phyloP scores from a whole-genome alignment of 2,329 filamentous ascomycete genomes.

The Paecilomyces variotii region DNA sequence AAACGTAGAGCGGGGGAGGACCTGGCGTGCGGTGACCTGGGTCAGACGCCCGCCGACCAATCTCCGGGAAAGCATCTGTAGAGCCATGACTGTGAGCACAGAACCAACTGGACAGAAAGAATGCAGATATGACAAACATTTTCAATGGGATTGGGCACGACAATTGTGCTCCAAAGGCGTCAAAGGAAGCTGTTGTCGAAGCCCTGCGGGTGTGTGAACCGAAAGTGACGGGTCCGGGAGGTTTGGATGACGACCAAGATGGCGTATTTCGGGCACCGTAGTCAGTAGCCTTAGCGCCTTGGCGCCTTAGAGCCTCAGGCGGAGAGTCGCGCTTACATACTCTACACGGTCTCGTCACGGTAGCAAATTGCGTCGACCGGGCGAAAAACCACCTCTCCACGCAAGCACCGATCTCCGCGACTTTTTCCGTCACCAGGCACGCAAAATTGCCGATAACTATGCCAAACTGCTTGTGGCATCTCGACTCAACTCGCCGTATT shows the following conservation, averaged over 20 bases:
- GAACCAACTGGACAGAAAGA: neutral
- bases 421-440: constrained; percentile 30
- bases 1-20: constrained; percentile 34
- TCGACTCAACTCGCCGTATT: constrained; percentile 24
- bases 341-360: constrained; percentile 18
- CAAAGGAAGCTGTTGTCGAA: neutral
- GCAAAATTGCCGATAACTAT: constrained; percentile 36
- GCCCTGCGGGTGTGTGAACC: neutral
- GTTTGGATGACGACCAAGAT: neutral
- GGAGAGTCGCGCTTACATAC: constrained; percentile 25
- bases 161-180: neutral
- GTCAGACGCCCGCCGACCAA: constrained; percentile 36
- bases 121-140: neutral
- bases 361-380: constrained; percentile 18
- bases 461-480: constrained; percentile 33
- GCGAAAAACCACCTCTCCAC: constrained; percentile 33
- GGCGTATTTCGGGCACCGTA: neutral
- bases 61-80: constrained; percentile 39
- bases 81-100: neutral
- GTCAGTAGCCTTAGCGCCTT: constrained; percentile 13
- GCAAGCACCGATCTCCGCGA: constrained; percentile 21
- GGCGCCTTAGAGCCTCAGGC: constrained; percentile 1
- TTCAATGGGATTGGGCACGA: neutral
- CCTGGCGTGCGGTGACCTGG: constrained; percentile 28
- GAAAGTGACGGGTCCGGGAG: neutral